A percentile compares a stretch with the other conserved stretches of the same genome.
Evolutionary conservation across 1,139 yeast species (phyloP).

Genomic region (Suhomyces panamericanus): DNA sequence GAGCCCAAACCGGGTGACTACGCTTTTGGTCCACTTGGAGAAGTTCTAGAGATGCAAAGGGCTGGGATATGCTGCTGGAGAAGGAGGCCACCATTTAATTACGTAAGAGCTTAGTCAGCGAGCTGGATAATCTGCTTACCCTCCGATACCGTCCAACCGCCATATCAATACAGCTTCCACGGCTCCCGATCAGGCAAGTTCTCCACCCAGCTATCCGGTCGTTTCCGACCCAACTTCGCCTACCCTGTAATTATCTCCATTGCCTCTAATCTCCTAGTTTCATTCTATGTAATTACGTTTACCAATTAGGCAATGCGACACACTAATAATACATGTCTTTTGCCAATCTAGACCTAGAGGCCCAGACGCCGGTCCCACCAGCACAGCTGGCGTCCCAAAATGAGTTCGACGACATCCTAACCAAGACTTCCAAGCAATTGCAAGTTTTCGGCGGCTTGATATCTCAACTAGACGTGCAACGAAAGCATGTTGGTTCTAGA

Average conservation of each 20-base stretch:
- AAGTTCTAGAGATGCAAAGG: too few species aligned
- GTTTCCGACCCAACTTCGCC: not conserved
- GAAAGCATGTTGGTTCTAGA: constrained; percentile 54
- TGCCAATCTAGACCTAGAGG: constrained; percentile 58
- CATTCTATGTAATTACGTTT: too few species aligned
- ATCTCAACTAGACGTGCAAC: constrained; percentile 49
- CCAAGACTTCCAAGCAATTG: constrained; percentile 41
- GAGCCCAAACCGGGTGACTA: not conserved
- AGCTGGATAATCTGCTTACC: not conserved
- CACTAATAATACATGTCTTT: constrained; percentile 50
- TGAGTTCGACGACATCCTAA: constrained; percentile 36
- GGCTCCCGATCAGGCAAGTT: too few species aligned
- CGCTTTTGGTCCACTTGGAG: not conserved
- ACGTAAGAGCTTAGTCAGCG: not conserved
- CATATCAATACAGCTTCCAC: too few species aligned
- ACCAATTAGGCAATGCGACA: not conserved
- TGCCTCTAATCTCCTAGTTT: too few species aligned
- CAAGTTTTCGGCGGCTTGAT: constrained; percentile 52
- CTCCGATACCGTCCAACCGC: too few species aligned
- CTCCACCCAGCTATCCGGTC: not conserved
- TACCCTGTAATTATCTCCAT: not conserved
- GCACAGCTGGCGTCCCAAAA: constrained; percentile 11
- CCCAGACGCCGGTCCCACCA: constrained; percentile 38
- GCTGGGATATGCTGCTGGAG: too few species aligned
- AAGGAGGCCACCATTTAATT: not conserved